These are phyloP conservation scores for Diaporthe longicolla DNA, from an alignment of 2,329 filamentous ascomycete genomes.

Conservation along the genomic window DNA sequence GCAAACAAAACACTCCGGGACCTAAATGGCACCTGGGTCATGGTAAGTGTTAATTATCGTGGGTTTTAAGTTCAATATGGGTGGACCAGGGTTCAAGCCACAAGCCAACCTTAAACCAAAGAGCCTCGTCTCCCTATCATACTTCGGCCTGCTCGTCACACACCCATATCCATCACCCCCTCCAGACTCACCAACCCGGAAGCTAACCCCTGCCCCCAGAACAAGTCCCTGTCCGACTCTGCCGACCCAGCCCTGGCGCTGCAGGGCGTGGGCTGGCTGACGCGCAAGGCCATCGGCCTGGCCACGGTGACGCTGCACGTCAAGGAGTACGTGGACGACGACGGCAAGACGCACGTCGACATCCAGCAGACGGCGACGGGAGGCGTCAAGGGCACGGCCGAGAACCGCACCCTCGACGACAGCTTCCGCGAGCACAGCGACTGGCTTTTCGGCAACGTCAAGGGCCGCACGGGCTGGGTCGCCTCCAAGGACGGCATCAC, in stretches of 20 bases:
- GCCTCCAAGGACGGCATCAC: conserved; percentile 57
- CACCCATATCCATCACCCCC: conserved; percentile 8
- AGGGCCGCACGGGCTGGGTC: conserved; percentile 70
- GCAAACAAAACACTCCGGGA: conserved; percentile 75
- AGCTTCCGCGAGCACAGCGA: conserved; percentile 76
- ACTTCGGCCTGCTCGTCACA: neutral
- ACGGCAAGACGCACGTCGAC: conserved; percentile 72
- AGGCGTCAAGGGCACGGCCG: conserved; percentile 75
- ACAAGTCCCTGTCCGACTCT: conserved; percentile 79
- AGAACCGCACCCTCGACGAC: conserved; percentile 68
- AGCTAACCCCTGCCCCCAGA: conserved; percentile 62
- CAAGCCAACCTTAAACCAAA: neutral
- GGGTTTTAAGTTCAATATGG: neutral
- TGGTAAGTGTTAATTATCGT: conserved; percentile 65
- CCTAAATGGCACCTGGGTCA: conserved; percentile 77
- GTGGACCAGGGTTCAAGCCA: neutral
- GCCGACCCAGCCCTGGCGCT: conserved; percentile 78
- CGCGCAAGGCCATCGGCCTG: conserved; percentile 78
- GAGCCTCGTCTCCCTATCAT: neutral
- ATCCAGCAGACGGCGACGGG: conserved; percentile 81
- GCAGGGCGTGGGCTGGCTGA: conserved; percentile 80
- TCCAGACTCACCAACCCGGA: neutral
- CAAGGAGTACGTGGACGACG: conserved; percentile 65
- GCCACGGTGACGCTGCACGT: conserved; percentile 78
- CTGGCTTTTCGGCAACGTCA: conserved; percentile 82